phyloP scores from a whole-genome alignment of 371 early-diverging fungal species.

The Mortierella sp. region DNA sequence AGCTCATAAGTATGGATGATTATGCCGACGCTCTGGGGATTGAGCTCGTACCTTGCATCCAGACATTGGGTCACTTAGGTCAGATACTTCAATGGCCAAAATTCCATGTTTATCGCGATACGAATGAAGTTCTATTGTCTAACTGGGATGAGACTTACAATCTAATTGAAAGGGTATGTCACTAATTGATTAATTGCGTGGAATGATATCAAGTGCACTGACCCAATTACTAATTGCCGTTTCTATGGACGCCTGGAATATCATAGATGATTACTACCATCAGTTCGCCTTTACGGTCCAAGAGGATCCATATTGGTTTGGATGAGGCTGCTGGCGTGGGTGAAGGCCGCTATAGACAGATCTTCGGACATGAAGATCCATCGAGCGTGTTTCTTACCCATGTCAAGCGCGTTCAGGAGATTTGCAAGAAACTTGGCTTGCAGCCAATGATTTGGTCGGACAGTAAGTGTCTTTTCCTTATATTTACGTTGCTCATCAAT shows the following conservation, averaged over 20 bases:
- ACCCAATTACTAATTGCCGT: too few relatives aligned
- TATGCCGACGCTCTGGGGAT: constrained; percentile 87
- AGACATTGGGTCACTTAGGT: constrained; percentile 91
- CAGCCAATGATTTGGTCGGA: constrained; percentile 93
- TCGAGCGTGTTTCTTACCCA: constrained; percentile 84
- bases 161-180: constrained; percentile 72
- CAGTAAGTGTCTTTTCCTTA: constrained; percentile 62
- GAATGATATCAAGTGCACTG: too few relatives aligned
- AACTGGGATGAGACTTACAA: constrained; percentile 82
- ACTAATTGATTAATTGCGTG: neutral
- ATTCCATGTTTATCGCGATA: constrained; percentile 82
- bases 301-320: constrained; percentile 88
- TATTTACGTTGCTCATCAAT: neutral
- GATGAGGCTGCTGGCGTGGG: constrained; percentile 90
- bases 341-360: constrained; percentile 81
- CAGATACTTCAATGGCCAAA: constrained; percentile 92
- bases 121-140: constrained; percentile 81
- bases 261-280: constrained; percentile 69
- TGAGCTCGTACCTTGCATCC: constrained; percentile 91
- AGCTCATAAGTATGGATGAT: constrained; percentile 79
- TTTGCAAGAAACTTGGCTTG: constrained; percentile 72
- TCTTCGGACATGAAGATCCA: constrained; percentile 83
- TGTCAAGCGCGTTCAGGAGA: constrained; percentile 75
- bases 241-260: too few relatives aligned
- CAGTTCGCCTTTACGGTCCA: constrained; percentile 78